phyloP scores from a whole-genome alignment of 306 rosid species.

The Acmispon strigosus region DNA sequence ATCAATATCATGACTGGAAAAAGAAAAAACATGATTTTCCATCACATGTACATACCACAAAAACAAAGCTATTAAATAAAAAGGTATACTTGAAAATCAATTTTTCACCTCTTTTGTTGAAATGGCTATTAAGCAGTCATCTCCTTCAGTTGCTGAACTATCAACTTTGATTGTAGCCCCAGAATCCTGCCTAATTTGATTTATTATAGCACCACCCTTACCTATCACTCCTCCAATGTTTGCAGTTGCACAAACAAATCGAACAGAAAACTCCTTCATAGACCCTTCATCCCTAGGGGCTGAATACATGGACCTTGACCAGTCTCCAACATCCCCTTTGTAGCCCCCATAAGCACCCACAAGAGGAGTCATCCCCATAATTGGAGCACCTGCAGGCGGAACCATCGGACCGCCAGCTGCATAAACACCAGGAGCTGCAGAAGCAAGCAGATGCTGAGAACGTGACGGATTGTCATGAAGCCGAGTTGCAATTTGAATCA shows the following conservation, averaged over 20 bases:
- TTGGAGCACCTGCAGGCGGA: constrained; percentile 58
- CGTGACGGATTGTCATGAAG: constrained; percentile 91
- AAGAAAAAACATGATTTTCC: background rate
- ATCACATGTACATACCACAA: background rate
- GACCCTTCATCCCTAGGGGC: constrained; percentile 83
- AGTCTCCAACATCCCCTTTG: constrained; percentile 74
- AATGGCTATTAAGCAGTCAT: constrained; percentile 75
- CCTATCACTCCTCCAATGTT: constrained; percentile 97
- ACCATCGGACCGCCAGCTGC: constrained; percentile 52
- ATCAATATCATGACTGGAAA: background rate
- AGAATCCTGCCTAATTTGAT: constrained; percentile 95
- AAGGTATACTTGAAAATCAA: background rate
- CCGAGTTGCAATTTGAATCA: constrained; percentile 64
- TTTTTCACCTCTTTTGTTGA: constrained; percentile 80
- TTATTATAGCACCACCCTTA: constrained; percentile 85
- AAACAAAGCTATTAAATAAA: background rate
- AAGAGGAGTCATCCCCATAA: constrained; percentile 74
- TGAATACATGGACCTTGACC: constrained; percentile 79
- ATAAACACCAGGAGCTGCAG: constrained; percentile 50
- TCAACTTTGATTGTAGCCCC: constrained; percentile 91
- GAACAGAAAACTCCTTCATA: constrained; percentile 69
- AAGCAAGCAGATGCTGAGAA: constrained; percentile 72
- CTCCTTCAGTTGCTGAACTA: constrained; percentile 87
- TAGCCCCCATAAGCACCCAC: constrained; percentile 80
- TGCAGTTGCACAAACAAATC: constrained; percentile 74